Evolutionary conservation across 345 rosid genomes (phyloP).

Genomic region (Draba incana): DNA sequence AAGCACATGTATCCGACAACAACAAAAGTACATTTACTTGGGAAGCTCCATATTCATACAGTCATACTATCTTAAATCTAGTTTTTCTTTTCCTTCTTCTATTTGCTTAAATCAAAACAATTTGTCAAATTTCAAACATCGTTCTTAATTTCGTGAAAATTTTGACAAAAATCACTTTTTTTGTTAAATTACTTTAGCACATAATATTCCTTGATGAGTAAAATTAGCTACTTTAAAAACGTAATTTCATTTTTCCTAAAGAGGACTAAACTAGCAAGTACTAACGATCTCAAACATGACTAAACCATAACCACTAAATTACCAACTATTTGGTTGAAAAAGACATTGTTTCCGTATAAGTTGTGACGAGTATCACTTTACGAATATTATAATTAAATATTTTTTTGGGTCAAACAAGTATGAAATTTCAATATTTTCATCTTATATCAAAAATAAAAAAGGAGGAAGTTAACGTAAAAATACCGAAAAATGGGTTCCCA

Average conservation of each 20-base stretch:
- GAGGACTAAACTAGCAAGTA: too few relatives aligned
- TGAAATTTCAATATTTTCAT: neutral
- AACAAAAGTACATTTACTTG: conserved; percentile 34
- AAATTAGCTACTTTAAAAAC: too few relatives aligned
- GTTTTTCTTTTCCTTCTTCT: neutral
- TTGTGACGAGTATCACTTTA: neutral
- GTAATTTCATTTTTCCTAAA: too few relatives aligned
- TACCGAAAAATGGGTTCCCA: conserved; percentile 36
- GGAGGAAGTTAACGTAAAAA: conserved; percentile 12
- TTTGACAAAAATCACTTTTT: too few relatives aligned
- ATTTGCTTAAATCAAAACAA: neutral
- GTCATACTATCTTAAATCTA: neutral
- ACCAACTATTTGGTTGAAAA: too few relatives aligned
- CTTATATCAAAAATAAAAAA: neutral
- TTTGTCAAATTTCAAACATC: neutral
- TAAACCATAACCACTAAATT: too few relatives aligned
- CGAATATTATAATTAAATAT: too few relatives aligned
- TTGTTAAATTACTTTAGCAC: too few relatives aligned
- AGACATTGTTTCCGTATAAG: neutral
- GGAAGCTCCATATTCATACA: conserved; percentile 23
- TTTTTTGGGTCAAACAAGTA: neutral
- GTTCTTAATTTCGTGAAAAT: neutral
- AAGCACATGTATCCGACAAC: conserved; percentile 42
- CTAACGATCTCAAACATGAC: too few relatives aligned
- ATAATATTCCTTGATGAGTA: too few relatives aligned